Percentiles rank a stretch among this genome's conserved stretches.
These are phyloP conservation scores for Chlorella sp. DNA, from an alignment of 139 green algal genomes.

Conservation along the genomic window DNA sequence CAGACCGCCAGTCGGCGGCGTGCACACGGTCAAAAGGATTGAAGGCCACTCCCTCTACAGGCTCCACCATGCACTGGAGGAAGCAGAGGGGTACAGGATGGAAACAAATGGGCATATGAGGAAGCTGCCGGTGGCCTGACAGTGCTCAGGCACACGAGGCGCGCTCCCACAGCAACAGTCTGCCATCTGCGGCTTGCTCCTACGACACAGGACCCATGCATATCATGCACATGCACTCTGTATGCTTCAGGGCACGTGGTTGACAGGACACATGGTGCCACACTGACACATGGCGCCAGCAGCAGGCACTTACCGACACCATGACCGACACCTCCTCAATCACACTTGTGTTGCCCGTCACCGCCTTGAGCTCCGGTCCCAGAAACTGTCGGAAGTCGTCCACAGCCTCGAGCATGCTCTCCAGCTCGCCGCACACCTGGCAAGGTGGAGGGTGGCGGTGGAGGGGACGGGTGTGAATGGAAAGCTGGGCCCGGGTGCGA, in stretches of 20 bases:
- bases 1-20: slow-evolving; percentile 66
- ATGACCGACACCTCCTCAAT: slow-evolving; percentile 79
- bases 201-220: not conserved
- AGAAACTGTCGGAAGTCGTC: slow-evolving; percentile 93
- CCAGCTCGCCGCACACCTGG: slow-evolving; percentile 81
- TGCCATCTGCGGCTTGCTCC: not conserved
- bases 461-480: not conserved
- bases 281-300: no score
- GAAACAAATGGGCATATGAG: not conserved
- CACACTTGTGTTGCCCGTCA: slow-evolving; percentile 74
- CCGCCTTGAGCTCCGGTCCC: slow-evolving; percentile 91
- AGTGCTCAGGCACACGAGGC: not conserved
- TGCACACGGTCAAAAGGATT: slow-evolving; percentile 79
- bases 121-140: not conserved
- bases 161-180: no score
- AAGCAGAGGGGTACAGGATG: not conserved
- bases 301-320: slow-evolving; percentile 68
- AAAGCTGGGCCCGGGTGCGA: not conserved
- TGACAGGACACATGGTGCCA: no score
- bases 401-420: slow-evolving; percentile 84
- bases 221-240: not conserved
- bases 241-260: no score
- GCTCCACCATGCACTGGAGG: slow-evolving; percentile 30
- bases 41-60: slow-evolving; percentile 49
- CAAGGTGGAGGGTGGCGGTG: not conserved